These are phyloP conservation scores for Neurospora sp. DNA, from an alignment of 495 filamentous ascomycete species.

Conservation along the genomic window DNA sequence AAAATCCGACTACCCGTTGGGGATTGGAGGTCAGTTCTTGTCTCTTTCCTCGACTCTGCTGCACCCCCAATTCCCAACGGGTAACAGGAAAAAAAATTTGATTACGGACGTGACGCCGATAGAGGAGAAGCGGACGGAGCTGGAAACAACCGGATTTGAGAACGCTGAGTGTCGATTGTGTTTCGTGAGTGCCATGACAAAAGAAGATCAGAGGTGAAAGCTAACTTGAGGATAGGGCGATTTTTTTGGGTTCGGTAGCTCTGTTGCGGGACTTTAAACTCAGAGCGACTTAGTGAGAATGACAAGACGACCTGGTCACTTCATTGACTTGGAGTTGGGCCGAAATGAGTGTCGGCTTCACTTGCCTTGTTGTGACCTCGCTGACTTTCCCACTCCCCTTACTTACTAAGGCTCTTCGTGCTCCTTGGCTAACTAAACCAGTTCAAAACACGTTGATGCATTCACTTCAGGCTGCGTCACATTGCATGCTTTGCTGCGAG, in stretches of 20 bases:
- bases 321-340: not conserved
- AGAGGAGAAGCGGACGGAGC: not conserved
- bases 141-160: not conserved
- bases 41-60: too few species aligned
- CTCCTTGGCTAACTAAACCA: not conserved
- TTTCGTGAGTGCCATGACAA: not conserved
- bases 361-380: not conserved
- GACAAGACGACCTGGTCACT: not conserved
- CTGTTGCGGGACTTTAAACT: not conserved
- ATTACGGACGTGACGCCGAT: not conserved
- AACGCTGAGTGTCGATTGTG: not conserved
- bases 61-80: too few species aligned
- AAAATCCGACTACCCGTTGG: not conserved
- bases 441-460: not conserved
- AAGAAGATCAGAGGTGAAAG: not conserved
- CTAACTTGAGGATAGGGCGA: not conserved
- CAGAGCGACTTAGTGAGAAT: not conserved
- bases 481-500: not conserved
- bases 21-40: too few species aligned
- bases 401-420: not conserved
- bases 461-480: not conserved
- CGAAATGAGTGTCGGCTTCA: not conserved
- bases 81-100: not conserved
- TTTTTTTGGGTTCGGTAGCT: not conserved
- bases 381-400: not conserved